These are phyloP conservation scores for Rhodotorula sp. DNA, from an alignment of 1,284 basidiomycete species.

Conservation along the genomic window DNA sequence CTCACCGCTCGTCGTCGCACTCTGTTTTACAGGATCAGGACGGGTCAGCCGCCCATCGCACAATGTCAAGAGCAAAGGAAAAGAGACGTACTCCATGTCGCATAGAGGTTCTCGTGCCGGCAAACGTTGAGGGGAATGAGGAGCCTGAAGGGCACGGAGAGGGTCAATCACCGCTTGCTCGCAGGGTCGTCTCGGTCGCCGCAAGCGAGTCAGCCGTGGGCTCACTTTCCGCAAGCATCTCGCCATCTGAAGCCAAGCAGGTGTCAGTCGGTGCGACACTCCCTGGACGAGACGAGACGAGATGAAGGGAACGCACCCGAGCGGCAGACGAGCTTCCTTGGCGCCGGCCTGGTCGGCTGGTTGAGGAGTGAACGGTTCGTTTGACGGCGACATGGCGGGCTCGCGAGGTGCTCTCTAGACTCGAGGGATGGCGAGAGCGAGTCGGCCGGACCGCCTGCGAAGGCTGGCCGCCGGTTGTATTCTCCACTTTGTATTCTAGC, in stretches of 20 bases:
- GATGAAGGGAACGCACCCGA: constrained; percentile 23
- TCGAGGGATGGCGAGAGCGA: background rate
- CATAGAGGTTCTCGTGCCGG: constrained; percentile 44
- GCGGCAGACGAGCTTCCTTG: constrained; percentile 29
- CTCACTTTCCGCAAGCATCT: constrained; percentile 43
- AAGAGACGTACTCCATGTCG: constrained; percentile 44
- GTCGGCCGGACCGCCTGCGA: background rate
- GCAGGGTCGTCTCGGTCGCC: background rate
- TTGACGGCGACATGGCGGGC: constrained; percentile 22
- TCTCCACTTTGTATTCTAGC: background rate
- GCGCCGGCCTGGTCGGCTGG: constrained; percentile 26
- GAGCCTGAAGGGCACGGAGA: constrained; percentile 14
- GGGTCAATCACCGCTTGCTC: background rate
- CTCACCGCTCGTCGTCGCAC: constrained; percentile 44
- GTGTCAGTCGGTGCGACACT: background rate
- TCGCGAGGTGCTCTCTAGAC: too few species aligned
- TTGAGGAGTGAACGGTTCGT: constrained; percentile 28
- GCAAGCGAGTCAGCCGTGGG: background rate
- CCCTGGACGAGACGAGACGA: background rate
- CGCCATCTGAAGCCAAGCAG: constrained; percentile 37
- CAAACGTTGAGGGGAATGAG: constrained; percentile 45
- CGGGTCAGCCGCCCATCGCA: background rate
- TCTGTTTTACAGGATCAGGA: constrained; percentile 21
- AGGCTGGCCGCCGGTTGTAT: background rate
- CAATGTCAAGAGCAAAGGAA: background rate